Conservation (phyloP, 1,139 yeast species). For the Pichia sp. region DNA sequence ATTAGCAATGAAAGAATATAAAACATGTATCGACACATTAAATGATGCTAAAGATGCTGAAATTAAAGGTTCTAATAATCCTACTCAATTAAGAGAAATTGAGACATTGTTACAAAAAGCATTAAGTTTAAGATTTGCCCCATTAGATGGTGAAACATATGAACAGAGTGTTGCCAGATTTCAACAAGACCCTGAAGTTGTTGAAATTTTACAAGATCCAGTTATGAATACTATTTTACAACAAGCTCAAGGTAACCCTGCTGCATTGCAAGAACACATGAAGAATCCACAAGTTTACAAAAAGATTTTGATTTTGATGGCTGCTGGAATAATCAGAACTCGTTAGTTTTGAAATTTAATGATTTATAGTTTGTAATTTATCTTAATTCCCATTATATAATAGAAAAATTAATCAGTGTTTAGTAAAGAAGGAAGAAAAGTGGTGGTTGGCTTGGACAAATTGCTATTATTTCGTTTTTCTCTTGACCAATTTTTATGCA, state of each 20-base stretch:
- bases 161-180: slow-evolving; percentile 93
- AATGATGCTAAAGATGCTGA: slow-evolving; percentile 75
- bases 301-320: slow-evolving; percentile 84
- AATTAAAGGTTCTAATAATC: slow-evolving; percentile 36
- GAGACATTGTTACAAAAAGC: slow-evolving; percentile 81
- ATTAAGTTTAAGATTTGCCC: slow-evolving; percentile 64
- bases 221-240: slow-evolving; percentile 92
- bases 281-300: slow-evolving; percentile 87
- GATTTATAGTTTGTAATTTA: too few species aligned
- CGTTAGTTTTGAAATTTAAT: too few species aligned
- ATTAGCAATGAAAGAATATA: slow-evolving; percentile 83
- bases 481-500: too few species aligned
- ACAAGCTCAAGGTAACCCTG: slow-evolving; percentile 94
- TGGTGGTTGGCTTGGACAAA: too few species aligned
- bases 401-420: too few species aligned
- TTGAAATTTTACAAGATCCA: slow-evolving; percentile 86
- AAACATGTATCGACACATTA: slow-evolving; percentile 76
- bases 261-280: slow-evolving; percentile 97
- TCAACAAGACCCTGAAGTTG: slow-evolving; percentile 89
- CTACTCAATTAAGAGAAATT: slow-evolving; percentile 52
- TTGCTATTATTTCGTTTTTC: too few species aligned
- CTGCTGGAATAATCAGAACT: slow-evolving; percentile 96
- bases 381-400: too few species aligned
- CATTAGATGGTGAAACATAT: slow-evolving; percentile 85
- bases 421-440: too few species aligned